Evolutionary conservation across 108 stramenopile species (phyloP), one percentile per base, ranked within the genome.

Genomic region (Skeletonema marinoi): DNA sequence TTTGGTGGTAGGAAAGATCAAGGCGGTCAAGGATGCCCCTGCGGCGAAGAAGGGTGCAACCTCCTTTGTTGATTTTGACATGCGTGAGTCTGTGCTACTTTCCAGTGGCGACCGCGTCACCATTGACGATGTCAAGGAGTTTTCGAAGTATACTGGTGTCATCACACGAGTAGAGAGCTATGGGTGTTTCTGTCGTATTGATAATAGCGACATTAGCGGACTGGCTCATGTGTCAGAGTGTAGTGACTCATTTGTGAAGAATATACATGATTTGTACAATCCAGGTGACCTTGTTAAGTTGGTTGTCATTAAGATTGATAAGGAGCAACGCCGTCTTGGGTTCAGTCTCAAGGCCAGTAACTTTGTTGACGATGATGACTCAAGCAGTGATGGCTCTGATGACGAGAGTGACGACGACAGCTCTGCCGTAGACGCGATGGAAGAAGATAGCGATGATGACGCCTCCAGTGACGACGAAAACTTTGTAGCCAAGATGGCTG

Each of bases 211-310:
- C 25, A 74, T 98, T 31, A 96, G 87, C 58, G 98, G 98, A 11
- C 77, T 98, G 60, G 95, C 88, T 41, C 98, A 97, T 75, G 84
- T 94, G 60, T 93, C 90, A 46, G 93, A 97, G 81, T 96, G 95
- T 75, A 93, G 90, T 73, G 97, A 98, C 75, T 78, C 84, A 4
- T 92, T 78, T 56, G 70, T 96, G 73, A 88, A 93, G 60, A 90
- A 94, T 74, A 66, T 98, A 13, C 73, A 67, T 30, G 81, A 72
- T 17, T 75, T 96, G 12, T 98, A 97, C 74, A 86, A 92, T 61
- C 93, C 90, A 38, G 98, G 98, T 56, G 98, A 98, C 78, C 76
- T 94, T 41, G 98, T 98, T 44, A 96, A 97, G 87, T 87, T 96
- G 3, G 66, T 96, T 31, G 96, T 98, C 6, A 72, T 98, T 70